Conservation (phyloP, 805 yeast genomes). For the Yarrowia divulgata region DNA sequence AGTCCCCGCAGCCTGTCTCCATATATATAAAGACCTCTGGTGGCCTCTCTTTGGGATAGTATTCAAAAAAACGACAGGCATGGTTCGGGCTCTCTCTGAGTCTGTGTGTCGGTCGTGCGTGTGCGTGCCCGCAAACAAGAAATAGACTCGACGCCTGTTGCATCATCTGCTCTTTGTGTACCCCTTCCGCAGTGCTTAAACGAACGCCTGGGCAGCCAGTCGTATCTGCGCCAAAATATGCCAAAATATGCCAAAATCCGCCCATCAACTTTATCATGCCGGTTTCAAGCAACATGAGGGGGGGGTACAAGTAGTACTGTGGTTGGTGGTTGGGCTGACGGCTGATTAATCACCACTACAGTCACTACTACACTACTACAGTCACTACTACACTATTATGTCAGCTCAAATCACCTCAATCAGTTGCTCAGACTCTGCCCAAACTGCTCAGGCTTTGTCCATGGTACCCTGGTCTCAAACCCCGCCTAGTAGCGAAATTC, state of each 20-base stretch:
- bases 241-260: too few species aligned
- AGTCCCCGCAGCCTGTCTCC: not conserved
- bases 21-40: conserved; percentile 2
- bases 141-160: conserved; percentile 16
- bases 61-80: conserved; percentile 4
- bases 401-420: too few species aligned
- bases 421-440: too few species aligned
- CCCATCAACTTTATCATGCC: conserved; percentile 16
- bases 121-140: conserved; percentile 34
- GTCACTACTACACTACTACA: too few species aligned
- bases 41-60: not conserved
- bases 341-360: too few species aligned
- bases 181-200: conserved; percentile 38
- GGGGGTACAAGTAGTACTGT: too few species aligned
- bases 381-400: too few species aligned
- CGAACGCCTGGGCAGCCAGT: conserved; percentile 39
- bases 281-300: conserved; percentile 15
- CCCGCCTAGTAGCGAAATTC: conserved; percentile 33
- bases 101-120: conserved; percentile 13
- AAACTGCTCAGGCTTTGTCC: conserved; percentile 24
- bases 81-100: conserved; percentile 12
- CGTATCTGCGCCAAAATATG: conserved; percentile 34
- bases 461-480: conserved; percentile 36
- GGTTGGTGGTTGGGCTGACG: too few species aligned
- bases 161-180: conserved; percentile 24